phyloP scores from a whole-genome alignment of 2,329 filamentous ascomycete genomes.

The Hymenoscyphus occultus region DNA sequence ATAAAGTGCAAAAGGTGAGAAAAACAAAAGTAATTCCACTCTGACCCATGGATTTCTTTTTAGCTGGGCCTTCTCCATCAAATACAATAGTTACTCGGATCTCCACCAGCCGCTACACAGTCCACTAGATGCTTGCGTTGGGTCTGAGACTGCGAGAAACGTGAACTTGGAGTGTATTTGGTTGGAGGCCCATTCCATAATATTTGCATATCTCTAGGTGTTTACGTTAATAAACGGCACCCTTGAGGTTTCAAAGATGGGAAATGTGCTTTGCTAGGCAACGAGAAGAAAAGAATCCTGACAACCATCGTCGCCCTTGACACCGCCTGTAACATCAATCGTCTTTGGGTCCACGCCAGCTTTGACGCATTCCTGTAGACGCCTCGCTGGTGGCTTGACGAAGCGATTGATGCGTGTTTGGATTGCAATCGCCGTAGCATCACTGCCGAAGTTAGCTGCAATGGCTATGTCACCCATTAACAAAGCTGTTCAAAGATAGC shows the following conservation, averaged over 20 bases:
- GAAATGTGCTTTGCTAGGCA: conserved; percentile 1
- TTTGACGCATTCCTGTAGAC: conserved; percentile 44
- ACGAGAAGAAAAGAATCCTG: conserved; percentile 1
- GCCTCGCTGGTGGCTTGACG: conserved; percentile 37
- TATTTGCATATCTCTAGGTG: neutral
- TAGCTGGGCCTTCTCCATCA: neutral
- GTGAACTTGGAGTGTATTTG: neutral
- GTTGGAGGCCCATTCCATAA: neutral
- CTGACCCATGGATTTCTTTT: neutral
- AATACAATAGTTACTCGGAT: neutral
- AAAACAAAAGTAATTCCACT: neutral
- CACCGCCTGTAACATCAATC: neutral
- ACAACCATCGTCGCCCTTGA: neutral
- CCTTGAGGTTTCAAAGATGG: neutral
- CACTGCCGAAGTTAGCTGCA: conserved; percentile 51
- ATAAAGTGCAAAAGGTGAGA: neutral
- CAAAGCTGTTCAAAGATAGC: too few species aligned
- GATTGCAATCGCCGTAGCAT: conserved; percentile 51
- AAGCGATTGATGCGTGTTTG: conserved; percentile 35
- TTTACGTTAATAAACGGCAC: neutral
- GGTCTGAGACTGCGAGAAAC: neutral
- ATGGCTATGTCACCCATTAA: too few species aligned
- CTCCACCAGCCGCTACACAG: neutral
- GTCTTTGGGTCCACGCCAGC: conserved; percentile 43
- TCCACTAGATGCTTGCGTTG: neutral